Evolutionary conservation across 202 grass and related monocot species (phyloP).

Genomic region (Schoenoplectus tabernaemontani): DNA sequence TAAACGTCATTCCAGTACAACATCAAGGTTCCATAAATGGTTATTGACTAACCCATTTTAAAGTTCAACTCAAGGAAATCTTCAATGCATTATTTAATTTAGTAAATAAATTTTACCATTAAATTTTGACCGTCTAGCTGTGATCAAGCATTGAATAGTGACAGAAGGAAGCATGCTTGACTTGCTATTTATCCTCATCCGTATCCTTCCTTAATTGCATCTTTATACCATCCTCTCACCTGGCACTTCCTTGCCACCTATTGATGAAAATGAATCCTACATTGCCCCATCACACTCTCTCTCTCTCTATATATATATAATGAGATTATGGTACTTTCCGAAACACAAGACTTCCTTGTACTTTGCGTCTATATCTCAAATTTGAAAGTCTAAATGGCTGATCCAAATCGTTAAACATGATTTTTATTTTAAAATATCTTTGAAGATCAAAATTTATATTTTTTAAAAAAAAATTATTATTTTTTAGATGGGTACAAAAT

Average conservation of each 20-base stretch:
- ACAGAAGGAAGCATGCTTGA: slow-evolving; percentile 19
- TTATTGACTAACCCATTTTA: slow-evolving; percentile 12
- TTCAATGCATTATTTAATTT: not conserved
- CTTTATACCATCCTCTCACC: slow-evolving; percentile 24
- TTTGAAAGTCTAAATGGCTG: too few relatives aligned
- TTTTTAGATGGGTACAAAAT: too few relatives aligned
- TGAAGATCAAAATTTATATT: too few relatives aligned
- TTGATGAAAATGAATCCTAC: slow-evolving; percentile 31
- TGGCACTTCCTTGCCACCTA: slow-evolving; percentile 59
- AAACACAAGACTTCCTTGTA: too few relatives aligned
- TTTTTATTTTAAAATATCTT: too few relatives aligned
- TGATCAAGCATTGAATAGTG: slow-evolving; percentile 18
- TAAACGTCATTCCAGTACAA: not conserved
- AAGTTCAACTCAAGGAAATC: not conserved
- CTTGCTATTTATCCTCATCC: slow-evolving; percentile 10
- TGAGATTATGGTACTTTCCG: too few relatives aligned
- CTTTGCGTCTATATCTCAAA: too few relatives aligned
- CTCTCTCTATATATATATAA: too few relatives aligned
- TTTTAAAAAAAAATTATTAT: too few relatives aligned
- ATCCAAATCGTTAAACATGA: too few relatives aligned
- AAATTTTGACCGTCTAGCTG: slow-evolving; percentile 11
- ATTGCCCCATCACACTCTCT: slow-evolving; percentile 29
- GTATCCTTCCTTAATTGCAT: slow-evolving; percentile 18
- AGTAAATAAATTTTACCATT: slow-evolving; percentile 20
- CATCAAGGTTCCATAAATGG: slow-evolving; percentile 11